These are phyloP conservation scores for Zarea fungicola DNA, from an alignment of 2,329 filamentous ascomycete species.

Conservation along the genomic window DNA sequence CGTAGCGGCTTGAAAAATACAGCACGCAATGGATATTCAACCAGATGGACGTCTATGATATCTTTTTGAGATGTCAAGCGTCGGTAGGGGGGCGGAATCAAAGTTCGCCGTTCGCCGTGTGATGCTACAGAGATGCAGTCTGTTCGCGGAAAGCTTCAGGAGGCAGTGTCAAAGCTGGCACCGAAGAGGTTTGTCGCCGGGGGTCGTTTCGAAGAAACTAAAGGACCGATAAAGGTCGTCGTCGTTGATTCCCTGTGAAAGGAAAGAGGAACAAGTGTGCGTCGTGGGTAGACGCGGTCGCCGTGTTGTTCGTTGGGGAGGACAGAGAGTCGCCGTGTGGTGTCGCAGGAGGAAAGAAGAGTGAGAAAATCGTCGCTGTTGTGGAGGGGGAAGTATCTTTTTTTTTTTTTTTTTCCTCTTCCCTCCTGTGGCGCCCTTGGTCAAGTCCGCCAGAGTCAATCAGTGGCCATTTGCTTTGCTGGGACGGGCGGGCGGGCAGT, in stretches of 20 bases:
- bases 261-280: background rate
- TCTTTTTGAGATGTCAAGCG: background rate
- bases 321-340: slow-evolving; percentile 6
- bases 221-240: background rate
- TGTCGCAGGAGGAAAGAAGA: slow-evolving; percentile 10
- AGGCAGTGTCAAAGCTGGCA: background rate
- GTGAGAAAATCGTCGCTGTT: background rate
- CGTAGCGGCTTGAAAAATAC: background rate
- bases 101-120: slow-evolving; percentile 4
- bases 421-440: background rate
- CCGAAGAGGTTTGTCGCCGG: background rate
- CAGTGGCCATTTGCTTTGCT: background rate
- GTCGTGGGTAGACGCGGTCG: slow-evolving; percentile 5
- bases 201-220: background rate
- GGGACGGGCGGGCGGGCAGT: too few species aligned
- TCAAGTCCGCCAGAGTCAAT: background rate
- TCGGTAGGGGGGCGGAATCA: background rate
- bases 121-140: background rate
- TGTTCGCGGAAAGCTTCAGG: background rate
- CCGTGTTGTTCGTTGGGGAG: slow-evolving; percentile 3
- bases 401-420: background rate
- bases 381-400: slow-evolving; percentile 1
- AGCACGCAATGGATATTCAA: background rate
- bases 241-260: background rate
- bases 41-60: background rate